A percentile compares a stretch with the other conserved stretches of the same genome.
These are phyloP conservation scores for Kappamyces sp. DNA, from an alignment of 192 early-diverging fungal genomes.

Conservation along the genomic window DNA sequence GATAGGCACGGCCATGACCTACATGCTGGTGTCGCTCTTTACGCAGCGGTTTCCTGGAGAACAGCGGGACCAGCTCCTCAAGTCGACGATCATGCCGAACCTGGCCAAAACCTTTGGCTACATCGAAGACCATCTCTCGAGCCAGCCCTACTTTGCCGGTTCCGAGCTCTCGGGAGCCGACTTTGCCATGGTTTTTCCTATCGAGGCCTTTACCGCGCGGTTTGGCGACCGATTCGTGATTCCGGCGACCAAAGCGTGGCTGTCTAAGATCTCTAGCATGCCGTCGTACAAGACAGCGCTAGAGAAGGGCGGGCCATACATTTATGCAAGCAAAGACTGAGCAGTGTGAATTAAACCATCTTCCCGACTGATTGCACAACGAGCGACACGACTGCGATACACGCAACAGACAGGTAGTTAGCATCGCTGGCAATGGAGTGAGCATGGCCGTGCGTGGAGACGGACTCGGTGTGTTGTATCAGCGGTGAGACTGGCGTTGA, in stretches of 20 bases:
- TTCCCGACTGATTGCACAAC: too few species aligned
- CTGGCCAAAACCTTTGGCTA: conserved; percentile 12
- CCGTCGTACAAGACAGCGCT: conserved; percentile 28
- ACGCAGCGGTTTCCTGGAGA: conserved; percentile 10
- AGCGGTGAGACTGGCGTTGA: too few species aligned
- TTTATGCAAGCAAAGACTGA: conserved; percentile 15
- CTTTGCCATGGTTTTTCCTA: conserved; percentile 31
- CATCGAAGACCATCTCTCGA: conserved; percentile 28
- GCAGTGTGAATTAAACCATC: too few species aligned
- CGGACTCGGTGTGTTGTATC: too few species aligned
- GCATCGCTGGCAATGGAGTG: too few species aligned
- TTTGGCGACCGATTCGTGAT: neutral
- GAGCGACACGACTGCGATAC: too few species aligned
- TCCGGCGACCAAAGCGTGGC: conserved; percentile 12
- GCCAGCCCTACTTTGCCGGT: conserved; percentile 32
- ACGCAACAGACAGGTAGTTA: too few species aligned
- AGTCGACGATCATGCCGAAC: conserved; percentile 18
- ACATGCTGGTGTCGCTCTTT: conserved; percentile 20
- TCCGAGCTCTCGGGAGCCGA: conserved; percentile 32
- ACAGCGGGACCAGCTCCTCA: conserved; percentile 17
- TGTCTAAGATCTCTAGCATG: conserved; percentile 24
- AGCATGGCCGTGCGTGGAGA: too few species aligned
- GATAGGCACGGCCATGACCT: neutral
- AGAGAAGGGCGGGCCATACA: conserved; percentile 40
- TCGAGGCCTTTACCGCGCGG: conserved; percentile 20